A percentile compares a stretch with the other conserved stretches of the same genome.
These are phyloP conservation scores for Irpex sp. DNA, from an alignment of 1,284 basidiomycete genomes.

Conservation along the genomic window DNA sequence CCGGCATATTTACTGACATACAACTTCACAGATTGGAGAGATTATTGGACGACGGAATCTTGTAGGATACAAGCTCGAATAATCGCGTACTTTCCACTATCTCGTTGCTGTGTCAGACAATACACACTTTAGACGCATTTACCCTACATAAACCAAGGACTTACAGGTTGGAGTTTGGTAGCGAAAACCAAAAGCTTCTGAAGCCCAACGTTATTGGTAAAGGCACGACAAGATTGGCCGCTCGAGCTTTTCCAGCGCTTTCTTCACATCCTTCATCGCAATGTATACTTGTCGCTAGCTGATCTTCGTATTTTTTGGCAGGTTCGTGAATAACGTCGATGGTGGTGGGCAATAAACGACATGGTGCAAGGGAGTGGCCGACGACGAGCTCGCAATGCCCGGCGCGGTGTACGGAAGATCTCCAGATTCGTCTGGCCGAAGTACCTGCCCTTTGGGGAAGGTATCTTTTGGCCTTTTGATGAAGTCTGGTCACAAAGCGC, in stretches of 20 bases:
- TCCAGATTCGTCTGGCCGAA: neutral
- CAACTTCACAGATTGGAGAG: constrained; percentile 75
- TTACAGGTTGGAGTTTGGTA: neutral
- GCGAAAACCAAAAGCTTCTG: too few species aligned
- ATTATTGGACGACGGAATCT: constrained; percentile 84
- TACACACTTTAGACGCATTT: neutral
- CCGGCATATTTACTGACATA: neutral
- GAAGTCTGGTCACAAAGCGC: neutral
- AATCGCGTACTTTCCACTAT: constrained; percentile 21
- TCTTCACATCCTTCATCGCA: too few species aligned
- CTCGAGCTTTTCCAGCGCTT: too few species aligned
- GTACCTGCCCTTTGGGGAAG: neutral
- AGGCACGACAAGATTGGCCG: too few species aligned
- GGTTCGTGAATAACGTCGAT: too few species aligned
- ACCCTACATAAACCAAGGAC: neutral
- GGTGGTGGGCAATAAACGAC: too few species aligned
- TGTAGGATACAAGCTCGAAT: constrained; percentile 80
- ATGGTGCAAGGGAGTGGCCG: too few species aligned
- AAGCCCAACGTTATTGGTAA: too few species aligned
- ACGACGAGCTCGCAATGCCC: too few species aligned
- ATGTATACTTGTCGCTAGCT: too few species aligned
- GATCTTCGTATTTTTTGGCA: too few species aligned
- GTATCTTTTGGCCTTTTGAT: neutral
- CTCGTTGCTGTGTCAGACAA: neutral
- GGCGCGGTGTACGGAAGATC: neutral